Evolutionary conservation across 805 yeast genomes (phyloP), one percentile per base, ranked within the genome.

Genomic region (Metschnikowia peoriensis): DNA sequence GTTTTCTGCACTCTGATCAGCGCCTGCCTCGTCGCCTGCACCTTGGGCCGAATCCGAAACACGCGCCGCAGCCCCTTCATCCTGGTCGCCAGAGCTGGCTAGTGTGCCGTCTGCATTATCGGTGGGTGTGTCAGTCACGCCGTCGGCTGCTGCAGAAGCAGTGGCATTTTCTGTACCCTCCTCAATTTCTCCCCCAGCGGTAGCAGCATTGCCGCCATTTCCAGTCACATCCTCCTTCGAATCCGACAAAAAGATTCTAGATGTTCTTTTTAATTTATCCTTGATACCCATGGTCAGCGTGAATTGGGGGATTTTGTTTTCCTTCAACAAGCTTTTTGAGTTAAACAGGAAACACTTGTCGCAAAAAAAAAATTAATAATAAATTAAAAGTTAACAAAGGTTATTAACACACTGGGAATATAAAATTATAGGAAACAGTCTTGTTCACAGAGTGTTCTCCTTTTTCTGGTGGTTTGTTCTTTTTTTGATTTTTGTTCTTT

Each of bases 261-360:
- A 59, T 4, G 59, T 45, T 50, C 62, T 52, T 40, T 53, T 59
- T 28, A 59, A 44, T 28, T 47, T 57, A 49, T 59, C 61, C 43
- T 53, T 59, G 45, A 58, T 51, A 15, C 57, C 56, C 61, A 58
- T 58, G 22, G 22, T 22, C 22, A 27, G 45, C 39, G 41, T 44
- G 12, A 22, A 14, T 35, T 22, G 11, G 6, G 2, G 22, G 22
- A 4, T 22, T 22, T 22, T 2, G 22, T 2, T 22, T 22, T 22
- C 22, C 22, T 22, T 22, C 22, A 22, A 22, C 4, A 22, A 22
- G 22, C 22, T 22, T 22, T 22, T 22, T 22, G 22, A 34, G 9
- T 16, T 10, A 42, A 37, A 22, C 38, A 28, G 45, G 38, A 42
- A 42, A 42, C 28, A 29, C 35, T 10, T 7, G 28, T 14, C 12